Evolutionary conservation across 169 alveolate species (phyloP).

Genomic region (Toxoplasma gondii): DNA sequence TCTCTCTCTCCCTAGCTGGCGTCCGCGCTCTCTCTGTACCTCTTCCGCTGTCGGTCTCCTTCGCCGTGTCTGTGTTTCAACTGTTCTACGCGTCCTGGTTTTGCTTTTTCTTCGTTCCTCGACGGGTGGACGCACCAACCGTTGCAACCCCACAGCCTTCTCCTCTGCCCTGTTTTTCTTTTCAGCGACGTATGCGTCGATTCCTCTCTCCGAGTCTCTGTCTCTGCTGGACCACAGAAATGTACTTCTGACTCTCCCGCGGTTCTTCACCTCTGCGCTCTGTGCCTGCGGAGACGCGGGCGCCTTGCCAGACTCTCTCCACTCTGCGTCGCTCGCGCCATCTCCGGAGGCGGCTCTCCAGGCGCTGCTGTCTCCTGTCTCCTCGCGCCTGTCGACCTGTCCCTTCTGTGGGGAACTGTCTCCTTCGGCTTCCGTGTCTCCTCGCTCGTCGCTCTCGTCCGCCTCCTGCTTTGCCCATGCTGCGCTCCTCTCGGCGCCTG

Average conservation of each 20-base stretch:
- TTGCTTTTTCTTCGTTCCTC: no score
- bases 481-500: background rate
- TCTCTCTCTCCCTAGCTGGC: no score
- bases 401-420: conserved; percentile 2
- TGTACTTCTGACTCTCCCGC: conserved; percentile 26
- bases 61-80: no score
- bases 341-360: conserved; percentile 22
- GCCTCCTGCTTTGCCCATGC: background rate
- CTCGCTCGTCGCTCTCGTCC: background rate
- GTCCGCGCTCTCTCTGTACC: no score
- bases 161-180: no score
- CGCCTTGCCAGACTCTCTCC: background rate
- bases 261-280: conserved; percentile 30
- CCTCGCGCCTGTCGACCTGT: background rate
- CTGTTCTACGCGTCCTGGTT: no score
- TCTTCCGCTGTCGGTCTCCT: no score
- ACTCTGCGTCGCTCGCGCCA: background rate
- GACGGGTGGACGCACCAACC: no score
- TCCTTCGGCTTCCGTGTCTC: background rate
- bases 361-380: background rate
- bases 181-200: conserved; percentile 31
- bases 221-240: conserved; percentile 14
- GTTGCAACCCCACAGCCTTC: no score
- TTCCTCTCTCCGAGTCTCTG: conserved; percentile 3
- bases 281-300: background rate